These are phyloP conservation scores for Fusarium armeniacum DNA, from an alignment of 2,329 filamentous ascomycete species.

Conservation along the genomic window DNA sequence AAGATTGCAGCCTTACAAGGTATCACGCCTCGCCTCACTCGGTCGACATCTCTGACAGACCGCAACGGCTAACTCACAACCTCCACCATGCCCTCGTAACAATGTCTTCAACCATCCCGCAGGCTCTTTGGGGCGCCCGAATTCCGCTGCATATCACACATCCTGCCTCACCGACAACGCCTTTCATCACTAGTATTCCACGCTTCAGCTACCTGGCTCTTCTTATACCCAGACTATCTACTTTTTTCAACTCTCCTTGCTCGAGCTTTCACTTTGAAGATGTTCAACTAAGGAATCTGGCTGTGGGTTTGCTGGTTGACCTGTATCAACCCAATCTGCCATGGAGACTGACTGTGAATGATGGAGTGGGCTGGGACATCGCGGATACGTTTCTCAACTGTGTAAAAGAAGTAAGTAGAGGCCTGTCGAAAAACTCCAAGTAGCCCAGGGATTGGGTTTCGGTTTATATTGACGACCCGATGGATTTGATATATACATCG, in stretches of 20 bases:
- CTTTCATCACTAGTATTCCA: slow-evolving; percentile 68
- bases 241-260: slow-evolving; percentile 67
- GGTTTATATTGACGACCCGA: neutral
- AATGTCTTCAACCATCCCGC: slow-evolving; percentile 55
- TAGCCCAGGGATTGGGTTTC: neutral
- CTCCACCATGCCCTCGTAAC: slow-evolving; percentile 41
- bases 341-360: slow-evolving; percentile 68
- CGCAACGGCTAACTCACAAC: slow-evolving; percentile 7
- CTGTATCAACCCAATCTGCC: slow-evolving; percentile 68
- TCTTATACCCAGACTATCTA: slow-evolving; percentile 67
- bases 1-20: slow-evolving; percentile 15
- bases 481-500: neutral
- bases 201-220: slow-evolving; percentile 72
- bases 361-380: slow-evolving; percentile 71
- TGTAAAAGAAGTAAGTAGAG: slow-evolving; percentile 69
- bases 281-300: slow-evolving; percentile 66
- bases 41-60: slow-evolving; percentile 6
- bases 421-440: neutral
- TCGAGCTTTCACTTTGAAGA: slow-evolving; percentile 72
- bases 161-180: slow-evolving; percentile 60
- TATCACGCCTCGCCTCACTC: slow-evolving; percentile 14
- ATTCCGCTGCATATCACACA: slow-evolving; percentile 70
- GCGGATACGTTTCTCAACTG: slow-evolving; percentile 74
- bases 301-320: slow-evolving; percentile 68
- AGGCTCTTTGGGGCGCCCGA: slow-evolving; percentile 67